A percentile compares a stretch with the other conserved stretches of the same genome.
Conservation (phyloP, 2,329 filamentous ascomycete genomes). For the Xylariaceae sp. region DNA sequence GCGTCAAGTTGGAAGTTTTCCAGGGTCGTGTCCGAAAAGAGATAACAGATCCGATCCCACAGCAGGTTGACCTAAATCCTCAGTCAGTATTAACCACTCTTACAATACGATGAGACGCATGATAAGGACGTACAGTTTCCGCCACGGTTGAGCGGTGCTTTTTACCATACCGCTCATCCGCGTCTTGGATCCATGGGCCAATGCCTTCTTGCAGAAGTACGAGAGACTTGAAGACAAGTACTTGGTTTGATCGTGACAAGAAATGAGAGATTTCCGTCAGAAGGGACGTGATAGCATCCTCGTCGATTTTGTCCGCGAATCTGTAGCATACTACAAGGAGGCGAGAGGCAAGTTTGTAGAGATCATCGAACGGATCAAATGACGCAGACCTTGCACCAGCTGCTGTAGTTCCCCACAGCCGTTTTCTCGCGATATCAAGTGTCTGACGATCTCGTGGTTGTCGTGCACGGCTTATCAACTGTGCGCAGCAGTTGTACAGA, state of each 20-base stretch:
- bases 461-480: constrained; percentile 43
- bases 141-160: constrained; percentile 38
- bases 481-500: constrained; percentile 34
- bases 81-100: constrained; percentile 4
- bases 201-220: constrained; percentile 58
- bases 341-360: constrained; percentile 57
- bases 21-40: constrained; percentile 35
- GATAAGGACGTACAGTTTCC: constrained; percentile 40
- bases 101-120: neutral
- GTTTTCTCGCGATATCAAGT: constrained; percentile 59
- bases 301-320: constrained; percentile 36
- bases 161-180: constrained; percentile 38
- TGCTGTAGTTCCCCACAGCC: constrained; percentile 57
- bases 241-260: constrained; percentile 42
- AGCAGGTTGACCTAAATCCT: constrained; percentile 42
- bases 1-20: constrained; percentile 43
- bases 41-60: constrained; percentile 46
- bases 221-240: constrained; percentile 52
- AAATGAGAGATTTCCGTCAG: constrained; percentile 51
- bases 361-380: constrained; percentile 58
- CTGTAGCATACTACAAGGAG: constrained; percentile 53
- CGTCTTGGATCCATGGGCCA: constrained; percentile 59
- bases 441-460: constrained; percentile 57
- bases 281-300: constrained; percentile 40
- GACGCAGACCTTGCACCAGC: constrained; percentile 38